Conservation (phyloP, 805 yeast genomes). For the Kluyveromyces aestuarii region DNA sequence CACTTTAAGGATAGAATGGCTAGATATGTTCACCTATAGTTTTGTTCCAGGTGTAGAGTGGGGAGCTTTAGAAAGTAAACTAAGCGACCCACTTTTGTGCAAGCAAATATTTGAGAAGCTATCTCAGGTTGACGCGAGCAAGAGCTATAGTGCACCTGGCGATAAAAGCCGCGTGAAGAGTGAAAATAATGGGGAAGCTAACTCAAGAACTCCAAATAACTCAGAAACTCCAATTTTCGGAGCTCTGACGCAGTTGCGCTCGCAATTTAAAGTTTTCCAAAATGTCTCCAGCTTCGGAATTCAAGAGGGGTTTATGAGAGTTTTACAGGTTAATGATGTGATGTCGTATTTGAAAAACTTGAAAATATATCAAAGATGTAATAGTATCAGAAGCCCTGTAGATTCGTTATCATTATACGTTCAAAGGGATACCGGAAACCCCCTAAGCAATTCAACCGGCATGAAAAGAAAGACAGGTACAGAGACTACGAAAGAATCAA, state of each 20-base stretch:
- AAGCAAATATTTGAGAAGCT: conserved; percentile 12
- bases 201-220: conserved; percentile 1
- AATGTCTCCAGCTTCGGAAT: conserved; percentile 51
- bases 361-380: conserved; percentile 45
- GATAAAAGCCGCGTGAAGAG: conserved; percentile 4
- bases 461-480: not conserved
- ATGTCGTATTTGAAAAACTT: conserved; percentile 64
- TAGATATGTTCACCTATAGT: conserved; percentile 48
- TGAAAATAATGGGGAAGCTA: conserved; percentile 1
- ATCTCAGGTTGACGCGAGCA: conserved; percentile 5
- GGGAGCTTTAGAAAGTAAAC: conserved; percentile 36
- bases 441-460: not conserved
- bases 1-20: conserved; percentile 58
- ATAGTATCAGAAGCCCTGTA: conserved; percentile 43
- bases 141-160: conserved; percentile 1
- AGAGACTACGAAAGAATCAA: not conserved
- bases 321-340: conserved; percentile 67
- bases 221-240: conserved; percentile 7
- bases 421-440: not conserved
- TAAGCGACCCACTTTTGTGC: conserved; percentile 23
- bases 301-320: conserved; percentile 55
- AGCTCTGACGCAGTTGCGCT: conserved; percentile 25
- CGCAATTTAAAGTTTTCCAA: conserved; percentile 37
- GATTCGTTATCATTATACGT: conserved; percentile 42
- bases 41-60: conserved; percentile 39